Evolutionary conservation across 495 filamentous ascomycete species (phyloP).

Genomic region (Chaetomium fimeti): DNA sequence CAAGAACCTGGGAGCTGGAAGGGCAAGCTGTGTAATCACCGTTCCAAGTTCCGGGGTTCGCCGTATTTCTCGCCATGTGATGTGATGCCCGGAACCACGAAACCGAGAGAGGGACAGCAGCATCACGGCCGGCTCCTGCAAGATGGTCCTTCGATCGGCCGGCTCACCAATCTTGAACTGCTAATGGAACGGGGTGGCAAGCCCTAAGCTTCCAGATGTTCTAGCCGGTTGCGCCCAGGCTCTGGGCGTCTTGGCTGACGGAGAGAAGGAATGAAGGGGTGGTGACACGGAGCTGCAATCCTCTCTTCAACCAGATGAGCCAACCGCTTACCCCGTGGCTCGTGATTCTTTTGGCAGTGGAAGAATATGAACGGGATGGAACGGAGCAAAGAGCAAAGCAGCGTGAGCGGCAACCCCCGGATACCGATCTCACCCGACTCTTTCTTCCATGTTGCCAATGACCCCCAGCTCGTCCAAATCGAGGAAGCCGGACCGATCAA

Average conservation of each 20-base stretch:
- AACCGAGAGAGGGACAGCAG: background rate
- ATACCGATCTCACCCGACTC: constrained; percentile 7
- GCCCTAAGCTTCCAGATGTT: background rate
- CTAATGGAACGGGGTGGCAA: background rate
- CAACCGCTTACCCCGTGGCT: background rate
- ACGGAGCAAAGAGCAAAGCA: background rate
- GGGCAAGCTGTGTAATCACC: background rate
- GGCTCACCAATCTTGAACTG: background rate
- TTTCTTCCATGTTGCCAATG: background rate
- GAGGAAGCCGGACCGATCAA: background rate
- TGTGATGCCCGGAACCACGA: background rate
- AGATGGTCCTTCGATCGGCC: background rate
- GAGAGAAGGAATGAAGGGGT: background rate
- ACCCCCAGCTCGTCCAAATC: background rate
- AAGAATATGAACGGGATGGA: background rate
- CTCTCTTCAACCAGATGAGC: no score
- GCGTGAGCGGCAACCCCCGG: background rate
- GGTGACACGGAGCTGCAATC: background rate
- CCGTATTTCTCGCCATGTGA: background rate
- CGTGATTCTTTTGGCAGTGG: background rate
- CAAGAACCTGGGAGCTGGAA: background rate
- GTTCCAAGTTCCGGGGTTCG: background rate
- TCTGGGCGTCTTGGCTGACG: constrained; percentile 5
- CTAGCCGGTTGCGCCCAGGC: background rate
- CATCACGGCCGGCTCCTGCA: background rate